A percentile compares a stretch with the other conserved stretches of the same genome.
Evolutionary conservation across 2,329 filamentous ascomycete species (phyloP).

Genomic region (Paraconiothyrium sp.): DNA sequence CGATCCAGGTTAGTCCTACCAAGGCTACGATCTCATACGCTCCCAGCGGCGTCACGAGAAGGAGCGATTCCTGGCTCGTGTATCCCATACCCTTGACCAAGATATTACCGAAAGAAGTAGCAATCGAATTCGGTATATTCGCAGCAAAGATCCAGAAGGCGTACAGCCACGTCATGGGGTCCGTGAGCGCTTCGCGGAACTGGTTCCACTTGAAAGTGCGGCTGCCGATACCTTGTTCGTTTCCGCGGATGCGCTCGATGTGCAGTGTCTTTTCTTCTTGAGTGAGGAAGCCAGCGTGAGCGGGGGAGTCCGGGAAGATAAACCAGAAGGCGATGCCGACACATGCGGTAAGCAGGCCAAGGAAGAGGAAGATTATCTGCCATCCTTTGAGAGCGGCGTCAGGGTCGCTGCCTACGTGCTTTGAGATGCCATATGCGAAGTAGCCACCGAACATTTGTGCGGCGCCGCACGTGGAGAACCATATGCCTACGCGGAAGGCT

Average conservation of each 20-base stretch:
- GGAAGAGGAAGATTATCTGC: slow-evolving; percentile 52
- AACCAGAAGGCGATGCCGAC: slow-evolving; percentile 48
- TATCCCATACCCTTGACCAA: slow-evolving; percentile 53
- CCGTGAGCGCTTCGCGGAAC: slow-evolving; percentile 45
- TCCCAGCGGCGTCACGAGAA: slow-evolving; percentile 51
- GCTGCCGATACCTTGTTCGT: slow-evolving; percentile 50
- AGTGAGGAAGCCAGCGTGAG: slow-evolving; percentile 45
- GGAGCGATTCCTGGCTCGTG: slow-evolving; percentile 41
- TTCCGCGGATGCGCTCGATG: slow-evolving; percentile 47
- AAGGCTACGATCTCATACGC: slow-evolving; percentile 51
- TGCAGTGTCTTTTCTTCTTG: slow-evolving; percentile 42
- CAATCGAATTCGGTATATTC: slow-evolving; percentile 51
- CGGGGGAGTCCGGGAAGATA: slow-evolving; percentile 49
- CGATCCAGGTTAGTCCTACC: slow-evolving; percentile 49
- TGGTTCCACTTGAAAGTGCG: slow-evolving; percentile 48
- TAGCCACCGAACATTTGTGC: slow-evolving; percentile 52
- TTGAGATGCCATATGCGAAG: slow-evolving; percentile 47
- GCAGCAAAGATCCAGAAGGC: slow-evolving; percentile 50
- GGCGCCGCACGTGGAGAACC: slow-evolving; percentile 45
- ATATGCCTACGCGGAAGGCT: slow-evolving; percentile 36
- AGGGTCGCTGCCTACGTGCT: slow-evolving; percentile 35
- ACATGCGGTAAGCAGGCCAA: slow-evolving; percentile 42
- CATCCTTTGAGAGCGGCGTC: slow-evolving; percentile 42
- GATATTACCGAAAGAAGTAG: slow-evolving; percentile 52
- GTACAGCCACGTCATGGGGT: slow-evolving; percentile 50